These are phyloP conservation scores for Fusarium falciforme DNA, from an alignment of 2,329 filamentous ascomycete species.

Conservation along the genomic window DNA sequence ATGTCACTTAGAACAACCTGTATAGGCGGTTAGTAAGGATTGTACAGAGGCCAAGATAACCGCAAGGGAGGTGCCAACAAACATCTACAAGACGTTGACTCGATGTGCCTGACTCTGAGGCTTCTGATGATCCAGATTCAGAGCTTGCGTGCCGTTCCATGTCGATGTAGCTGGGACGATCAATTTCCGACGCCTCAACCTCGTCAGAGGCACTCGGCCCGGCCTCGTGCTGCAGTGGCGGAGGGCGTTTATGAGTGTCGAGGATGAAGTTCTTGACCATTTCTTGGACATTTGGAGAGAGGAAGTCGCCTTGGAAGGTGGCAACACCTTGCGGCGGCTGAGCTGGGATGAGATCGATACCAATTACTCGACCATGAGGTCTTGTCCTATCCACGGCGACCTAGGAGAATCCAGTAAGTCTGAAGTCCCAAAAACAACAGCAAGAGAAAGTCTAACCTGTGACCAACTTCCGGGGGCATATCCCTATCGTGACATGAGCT, in stretches of 20 bases:
- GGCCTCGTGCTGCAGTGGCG: conserved; percentile 6
- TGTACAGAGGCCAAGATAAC: neutral
- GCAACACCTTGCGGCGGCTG: conserved; percentile 93
- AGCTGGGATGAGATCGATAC: conserved; percentile 93
- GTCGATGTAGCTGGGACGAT: conserved; percentile 73
- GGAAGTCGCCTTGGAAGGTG: conserved; percentile 94
- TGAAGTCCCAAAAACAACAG: neutral
- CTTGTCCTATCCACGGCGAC: conserved; percentile 84
- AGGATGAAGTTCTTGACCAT: conserved; percentile 82
- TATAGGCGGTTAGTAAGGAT: conserved; percentile 22
- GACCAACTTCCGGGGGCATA: conserved; percentile 83
- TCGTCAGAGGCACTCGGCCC: conserved; percentile 29
- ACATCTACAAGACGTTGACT: conserved; percentile 74
- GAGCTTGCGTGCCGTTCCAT: conserved; percentile 61
- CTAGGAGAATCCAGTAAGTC: conserved; percentile 54
- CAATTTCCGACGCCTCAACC: conserved; percentile 42
- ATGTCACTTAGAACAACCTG: conserved; percentile 96
- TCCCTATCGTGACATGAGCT: conserved; percentile 61
- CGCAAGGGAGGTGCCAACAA: conserved; percentile 41
- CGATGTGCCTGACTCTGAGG: conserved; percentile 27
- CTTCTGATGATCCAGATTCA: neutral
- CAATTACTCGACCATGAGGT: conserved; percentile 83
- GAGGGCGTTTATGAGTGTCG: conserved; percentile 58
- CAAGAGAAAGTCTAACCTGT: conserved; percentile 59
- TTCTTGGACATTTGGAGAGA: conserved; percentile 78